Evolutionary conservation across 805 yeast species (phyloP), one percentile per base, ranked within the genome.

Genomic region (Naumovozyma baii): DNA sequence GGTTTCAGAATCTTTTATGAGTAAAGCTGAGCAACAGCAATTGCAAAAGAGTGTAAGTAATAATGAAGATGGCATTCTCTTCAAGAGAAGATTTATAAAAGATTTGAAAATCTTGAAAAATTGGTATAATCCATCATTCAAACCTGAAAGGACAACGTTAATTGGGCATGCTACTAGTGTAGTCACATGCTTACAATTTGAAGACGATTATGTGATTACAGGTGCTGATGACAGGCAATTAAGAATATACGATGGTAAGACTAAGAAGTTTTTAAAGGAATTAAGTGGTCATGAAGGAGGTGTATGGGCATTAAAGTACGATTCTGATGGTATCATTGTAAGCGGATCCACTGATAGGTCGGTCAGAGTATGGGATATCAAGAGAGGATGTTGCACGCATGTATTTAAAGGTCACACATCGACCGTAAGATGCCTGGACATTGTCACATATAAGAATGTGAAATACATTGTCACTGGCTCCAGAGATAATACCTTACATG

Each of bases 301-400:
- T 31, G 98, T 92, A 4, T 92, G 98, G 98, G 97, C 98, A 1
- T 70, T 92, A 57, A 86, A 90, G 61, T 88, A 87, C 55, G 87
- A 84, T 17, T 77, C 80, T 51, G 85, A 87, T 7, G 62, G 62
- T 9, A 55, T 58, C 3, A 68, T 92, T 34, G 95, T 90, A 1
- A 83, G 94, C 43, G 98, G 97, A 0, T 82, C 95, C 2, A 90
- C 96, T 0, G 98, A 92, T 62, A 73, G 96, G 49, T 80, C 95
- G 0, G 94, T 92, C 3, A 73, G 98, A 42, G 78, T 92, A 3
- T 92, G 98, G 98, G 85, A 88, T 56, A 77, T 88, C 45, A 71
- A 74, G 40, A 78, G 82, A 17, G 95, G 90, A 2, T 72, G 72
- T 47, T 90, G 97, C 58, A 85, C 96, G 0, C 96, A 90, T 61